A percentile compares a stretch with the other conserved stretches of the same genome.
Conservation (phyloP, 495 filamentous ascomycete genomes). For the Penicillium subrubescens region DNA sequence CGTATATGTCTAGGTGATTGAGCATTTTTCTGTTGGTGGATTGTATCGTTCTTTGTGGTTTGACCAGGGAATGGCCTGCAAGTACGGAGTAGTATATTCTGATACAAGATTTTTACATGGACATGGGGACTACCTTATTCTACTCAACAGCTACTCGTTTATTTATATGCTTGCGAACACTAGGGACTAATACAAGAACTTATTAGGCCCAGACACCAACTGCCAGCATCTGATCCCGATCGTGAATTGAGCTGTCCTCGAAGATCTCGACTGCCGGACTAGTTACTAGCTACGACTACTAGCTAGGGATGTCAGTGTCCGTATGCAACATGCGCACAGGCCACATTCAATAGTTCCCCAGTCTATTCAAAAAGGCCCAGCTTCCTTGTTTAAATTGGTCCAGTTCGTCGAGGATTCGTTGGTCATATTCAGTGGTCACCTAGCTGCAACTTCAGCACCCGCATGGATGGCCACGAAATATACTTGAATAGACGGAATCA, state of each 20-base stretch:
- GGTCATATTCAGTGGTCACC: no score
- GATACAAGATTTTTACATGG: no score
- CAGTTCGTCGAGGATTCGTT: background rate
- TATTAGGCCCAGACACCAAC: background rate
- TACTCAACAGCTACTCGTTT: no score
- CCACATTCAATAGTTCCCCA: background rate
- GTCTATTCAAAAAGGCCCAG: background rate
- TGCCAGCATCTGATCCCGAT: background rate
- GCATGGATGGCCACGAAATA: background rate
- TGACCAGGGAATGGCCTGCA: no score
- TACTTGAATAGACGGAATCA: background rate
- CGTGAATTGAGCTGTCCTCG: background rate
- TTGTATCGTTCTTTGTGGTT: no score
- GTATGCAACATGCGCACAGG: slow-evolving; percentile 6
- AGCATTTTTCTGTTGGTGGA: no score
- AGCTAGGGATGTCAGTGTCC: background rate
- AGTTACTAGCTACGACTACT: no score
- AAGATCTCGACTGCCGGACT: background rate
- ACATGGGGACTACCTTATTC: no score
- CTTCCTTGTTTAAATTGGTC: background rate
- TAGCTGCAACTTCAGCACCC: background rate
- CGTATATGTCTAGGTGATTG: no score
- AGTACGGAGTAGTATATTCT: no score
- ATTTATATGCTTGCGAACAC: no score
- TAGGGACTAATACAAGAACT: no score